Evolutionary conservation across 306 rosid genomes (phyloP).

Genomic region (Cucumis melo): DNA sequence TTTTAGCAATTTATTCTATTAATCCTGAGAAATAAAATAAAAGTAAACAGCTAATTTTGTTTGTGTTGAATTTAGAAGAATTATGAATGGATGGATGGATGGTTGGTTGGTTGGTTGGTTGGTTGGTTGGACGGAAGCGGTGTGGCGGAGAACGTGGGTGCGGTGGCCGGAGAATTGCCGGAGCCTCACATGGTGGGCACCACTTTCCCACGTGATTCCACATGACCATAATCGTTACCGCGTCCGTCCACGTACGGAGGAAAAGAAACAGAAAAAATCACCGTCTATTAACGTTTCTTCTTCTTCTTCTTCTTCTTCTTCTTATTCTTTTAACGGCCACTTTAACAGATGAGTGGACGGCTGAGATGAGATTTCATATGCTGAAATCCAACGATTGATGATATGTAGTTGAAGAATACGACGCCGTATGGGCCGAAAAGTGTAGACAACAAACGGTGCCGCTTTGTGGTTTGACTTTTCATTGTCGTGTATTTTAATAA

Average conservation of each 20-base stretch:
- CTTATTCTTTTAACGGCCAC: not conserved
- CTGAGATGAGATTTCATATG: not conserved
- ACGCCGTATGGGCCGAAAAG: not conserved
- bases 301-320: no score
- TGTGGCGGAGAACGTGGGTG: slow-evolving; percentile 3
- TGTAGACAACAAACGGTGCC: not conserved
- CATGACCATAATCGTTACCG: slow-evolving; percentile 3
- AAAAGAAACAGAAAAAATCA: not conserved
- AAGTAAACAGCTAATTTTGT: not conserved
- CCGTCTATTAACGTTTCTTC: not conserved
- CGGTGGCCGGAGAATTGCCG: not conserved
- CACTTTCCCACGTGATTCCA: not conserved
- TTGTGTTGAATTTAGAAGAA: not conserved
- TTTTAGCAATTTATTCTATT: not conserved
- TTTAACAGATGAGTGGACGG: not conserved
- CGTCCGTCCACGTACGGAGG: not conserved
- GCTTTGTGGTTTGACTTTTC: not conserved
- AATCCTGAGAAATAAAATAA: not conserved
- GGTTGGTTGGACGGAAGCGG: not conserved
- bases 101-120: not conserved
- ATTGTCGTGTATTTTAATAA: not conserved
- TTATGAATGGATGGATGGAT: no score
- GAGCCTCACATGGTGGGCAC: not conserved
- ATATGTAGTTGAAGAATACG: not conserved
- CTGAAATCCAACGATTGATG: not conserved